A percentile compares a stretch with the other conserved stretches of the same genome.
These are phyloP conservation scores for Rugosomyces carneus DNA, from an alignment of 1,284 basidiomycete genomes.

Conservation along the genomic window DNA sequence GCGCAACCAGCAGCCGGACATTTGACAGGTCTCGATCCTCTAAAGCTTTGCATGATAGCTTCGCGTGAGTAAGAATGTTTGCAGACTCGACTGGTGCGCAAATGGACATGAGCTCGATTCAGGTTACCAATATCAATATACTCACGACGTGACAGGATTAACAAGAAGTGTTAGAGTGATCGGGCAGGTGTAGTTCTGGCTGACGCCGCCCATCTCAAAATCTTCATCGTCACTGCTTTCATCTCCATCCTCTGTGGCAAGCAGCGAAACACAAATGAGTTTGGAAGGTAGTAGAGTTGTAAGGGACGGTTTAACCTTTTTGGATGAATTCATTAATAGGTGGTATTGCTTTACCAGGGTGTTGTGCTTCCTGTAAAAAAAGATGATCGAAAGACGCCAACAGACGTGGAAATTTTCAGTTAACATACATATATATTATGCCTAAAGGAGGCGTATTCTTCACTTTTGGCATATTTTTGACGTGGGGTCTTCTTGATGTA, in stretches of 20 bases:
- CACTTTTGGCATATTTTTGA: conserved; percentile 66
- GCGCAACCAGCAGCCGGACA: conserved; percentile 72
- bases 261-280: background rate
- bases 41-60: conserved; percentile 55
- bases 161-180: conserved; percentile 58
- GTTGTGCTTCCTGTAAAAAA: conserved; percentile 53
- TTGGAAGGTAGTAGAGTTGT: conserved; percentile 3
- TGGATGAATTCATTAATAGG: conserved; percentile 70
- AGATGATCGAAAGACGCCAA: background rate
- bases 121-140: conserved; percentile 11
- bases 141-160: conserved; percentile 73
- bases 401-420: background rate
- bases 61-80: conserved; percentile 66
- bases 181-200: conserved; percentile 78
- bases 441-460: conserved; percentile 60
- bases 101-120: background rate
- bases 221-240: conserved; percentile 74
- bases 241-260: conserved; percentile 61
- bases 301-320: conserved; percentile 41
- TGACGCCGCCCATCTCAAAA: conserved; percentile 75
- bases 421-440: conserved; percentile 57
- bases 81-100: conserved; percentile 47
- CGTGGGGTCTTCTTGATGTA: conserved; percentile 59
- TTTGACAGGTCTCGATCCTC: conserved; percentile 25
- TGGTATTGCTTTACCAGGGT: conserved; percentile 66